phyloP scores from a whole-genome alignment of 2,329 filamentous ascomycete genomes.

The Paecilomyces sp. region DNA sequence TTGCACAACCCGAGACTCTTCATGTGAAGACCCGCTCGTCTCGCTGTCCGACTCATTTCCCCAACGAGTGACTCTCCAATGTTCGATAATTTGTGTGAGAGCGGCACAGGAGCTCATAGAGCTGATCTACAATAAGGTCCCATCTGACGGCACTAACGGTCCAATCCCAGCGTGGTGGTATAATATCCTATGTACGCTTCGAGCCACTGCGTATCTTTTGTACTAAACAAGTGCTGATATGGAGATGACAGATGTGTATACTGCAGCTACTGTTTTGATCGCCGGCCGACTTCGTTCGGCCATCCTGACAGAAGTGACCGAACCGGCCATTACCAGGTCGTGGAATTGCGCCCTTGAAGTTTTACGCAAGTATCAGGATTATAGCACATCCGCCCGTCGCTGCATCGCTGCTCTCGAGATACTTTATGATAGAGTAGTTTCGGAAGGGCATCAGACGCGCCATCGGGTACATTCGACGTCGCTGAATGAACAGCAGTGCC shows the following conservation, averaged over 20 bases:
- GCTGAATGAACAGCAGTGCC: conserved; percentile 1
- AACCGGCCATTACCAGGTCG: conserved; percentile 14
- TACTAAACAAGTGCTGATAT: conserved; percentile 2
- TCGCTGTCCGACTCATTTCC: conserved; percentile 20
- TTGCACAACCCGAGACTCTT: conserved; percentile 20
- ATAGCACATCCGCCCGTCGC: conserved; percentile 23
- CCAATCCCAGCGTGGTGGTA: conserved; percentile 32
- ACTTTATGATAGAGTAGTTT: conserved; percentile 20
- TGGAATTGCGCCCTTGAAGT: conserved; percentile 24
- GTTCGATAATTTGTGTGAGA: conserved; percentile 29
- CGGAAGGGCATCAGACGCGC: conserved; percentile 7
- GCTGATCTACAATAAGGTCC: conserved; percentile 21
- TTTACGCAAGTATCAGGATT: conserved; percentile 22
- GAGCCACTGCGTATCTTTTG: neutral
- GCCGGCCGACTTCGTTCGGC: conserved; percentile 22
- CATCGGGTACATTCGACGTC: neutral
- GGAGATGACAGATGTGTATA: conserved; percentile 22
- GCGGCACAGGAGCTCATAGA: conserved; percentile 25
- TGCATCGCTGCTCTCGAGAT: conserved; percentile 26
- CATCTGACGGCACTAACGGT: conserved; percentile 18
- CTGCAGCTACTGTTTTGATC: conserved; percentile 27
- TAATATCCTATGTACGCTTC: conserved; percentile 24
- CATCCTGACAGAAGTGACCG: conserved; percentile 18
- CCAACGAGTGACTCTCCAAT: conserved; percentile 25
- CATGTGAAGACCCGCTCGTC: conserved; percentile 10